Evolutionary conservation across 1,284 basidiomycete genomes (phyloP), one percentile per base, ranked within the genome.

Genomic region (Tremellales sp.): DNA sequence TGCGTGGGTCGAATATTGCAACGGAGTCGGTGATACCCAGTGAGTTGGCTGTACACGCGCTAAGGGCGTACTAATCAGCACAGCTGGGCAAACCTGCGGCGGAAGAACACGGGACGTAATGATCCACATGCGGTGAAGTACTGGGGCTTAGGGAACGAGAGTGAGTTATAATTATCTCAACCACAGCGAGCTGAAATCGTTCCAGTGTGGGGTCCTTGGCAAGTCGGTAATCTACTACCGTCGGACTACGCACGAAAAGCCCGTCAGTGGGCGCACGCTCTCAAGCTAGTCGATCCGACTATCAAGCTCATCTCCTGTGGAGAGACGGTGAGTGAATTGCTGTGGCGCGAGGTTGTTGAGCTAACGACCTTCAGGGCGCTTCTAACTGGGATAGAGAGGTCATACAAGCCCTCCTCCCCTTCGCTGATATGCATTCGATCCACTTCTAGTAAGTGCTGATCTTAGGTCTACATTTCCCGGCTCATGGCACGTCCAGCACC

Each of bases 1-100:
- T n/a, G 76, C 75, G 6, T 82, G 81, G 80, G 58, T 82, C 28
- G 81, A 82, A 50, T 82, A 82, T 64, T 82, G 80, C 60, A 82
- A 82, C 54, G 77, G 67, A 5, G 72, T 65, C 1, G 65, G 62
- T 5, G 50, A 62, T 28, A 60, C 60, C 13, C 44, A 58, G 49
- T 54, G 18, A 47, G 51, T 44, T 14, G 24, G 4, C 38, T 21
- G 18, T 7, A 40, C 24, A 28, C 10, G 22, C 8, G 25, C 40
- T 9, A 22, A n/a, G 25, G 36, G 71, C 67, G 7, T 71, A 39
- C 6, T 12, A 18, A 31, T 10, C 13, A 39, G 13, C 10, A 75
- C 58, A 81, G 79, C 58, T 82, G 79, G 63, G 81, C 81, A 27
- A 81, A 81, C 57, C 68, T 81, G 21, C 59, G 72, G 14, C 73